Base-by-base conservation (phyloP, 768 basidiomycete species). In the Phanerodontia chrysosporium region DNA sequence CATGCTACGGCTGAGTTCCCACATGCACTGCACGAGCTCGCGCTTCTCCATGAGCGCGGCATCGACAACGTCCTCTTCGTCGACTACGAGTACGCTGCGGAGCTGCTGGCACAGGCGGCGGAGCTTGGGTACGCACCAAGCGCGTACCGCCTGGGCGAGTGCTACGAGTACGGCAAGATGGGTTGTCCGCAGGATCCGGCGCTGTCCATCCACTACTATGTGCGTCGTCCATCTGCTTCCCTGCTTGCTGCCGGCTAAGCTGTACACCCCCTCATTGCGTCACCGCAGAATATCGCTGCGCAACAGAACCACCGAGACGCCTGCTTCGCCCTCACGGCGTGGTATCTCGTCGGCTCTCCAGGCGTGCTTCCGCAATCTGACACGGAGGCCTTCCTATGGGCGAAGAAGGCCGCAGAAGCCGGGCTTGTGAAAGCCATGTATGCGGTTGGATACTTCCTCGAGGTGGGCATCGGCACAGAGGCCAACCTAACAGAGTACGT, bases 111-210 rank as follows among this genome's bases (percentile, higher is more conserved):
- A 2, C 93, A 97, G 70, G 96, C 95, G 25, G 86, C 92, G 0
- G 97, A 98, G 73, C 81, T 99, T 25, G 95, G 95, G 4, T 98
- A 98, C 74, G 94, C 96, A 9, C 93, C 96, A 18, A 95, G 92
- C 63, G 97, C 97, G 30, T 92, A 95, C 75, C 86, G 93, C 60
- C 76, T 98, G 58, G 97, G 97, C 25, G 96, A 98, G 75, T 98
- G 95, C 72, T 99, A 99, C 72, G 97, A 99, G 77, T 99, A 98
- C 72, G 97, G 97, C 35, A 95, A 92, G 79, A 89, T 98, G 85
- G 95, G 95, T 9, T 98, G 97, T 68, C 97, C 97, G 18, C 92
- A 95, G 70, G 97, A 99, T 70, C 85, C 95, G 0, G 97, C 97
- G 28, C 78, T 99, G 58, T 96, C 93, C 48, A 99, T 99, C 66